Evolutionary conservation across 768 basidiomycete genomes (phyloP), one percentile per base, ranked within the genome.

Genomic region (Coprinopsis sp.): DNA sequence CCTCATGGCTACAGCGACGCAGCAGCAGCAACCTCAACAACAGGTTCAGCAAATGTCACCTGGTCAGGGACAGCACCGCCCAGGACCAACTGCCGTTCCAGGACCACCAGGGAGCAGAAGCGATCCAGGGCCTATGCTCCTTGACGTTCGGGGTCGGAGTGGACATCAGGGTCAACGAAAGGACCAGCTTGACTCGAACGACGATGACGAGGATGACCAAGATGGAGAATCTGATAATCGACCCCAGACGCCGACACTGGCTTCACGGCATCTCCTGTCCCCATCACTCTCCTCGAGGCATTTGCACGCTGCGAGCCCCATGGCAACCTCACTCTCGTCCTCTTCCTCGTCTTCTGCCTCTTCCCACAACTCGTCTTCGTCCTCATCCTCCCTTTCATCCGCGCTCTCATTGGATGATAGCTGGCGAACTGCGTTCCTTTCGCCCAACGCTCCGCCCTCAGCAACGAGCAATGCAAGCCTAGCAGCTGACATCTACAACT

Each of bases 401-500:
- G 40, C 27, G 14, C 4, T 21, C 27, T 30, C 40, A 12, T 28
- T 16, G 41, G 43, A 33, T 23, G 29, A 44, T 23, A 34, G 43
- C 6, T 44, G 43, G 43, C 12, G 43, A 19, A 7, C 27, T 19
- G 7, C 40, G 28, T 42, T 42, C 18, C 18, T 42, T 12, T 33
- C 33, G 3, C 12, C 13, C 19, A 37, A 28, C 30, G 40, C 5
- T 7, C 14, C 27, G 34, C n/a, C n/a, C n/a, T n/a, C n/a, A n/a
- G 18, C 11, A 11, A 42, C 7, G 6, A 42, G 27, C 27, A 30
- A 28, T 30, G 40, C 40, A n/a, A 42, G 40, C 25, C 36, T 37
- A 2, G 21, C 44, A 2, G 8, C 33, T n/a, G 55, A 55, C 25
- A 25, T 54, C 25, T 72, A 80, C 40, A 74, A 78, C 50, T 62